Conservation (phyloP, 257 asterid species). For the Solanum rostratum region DNA sequence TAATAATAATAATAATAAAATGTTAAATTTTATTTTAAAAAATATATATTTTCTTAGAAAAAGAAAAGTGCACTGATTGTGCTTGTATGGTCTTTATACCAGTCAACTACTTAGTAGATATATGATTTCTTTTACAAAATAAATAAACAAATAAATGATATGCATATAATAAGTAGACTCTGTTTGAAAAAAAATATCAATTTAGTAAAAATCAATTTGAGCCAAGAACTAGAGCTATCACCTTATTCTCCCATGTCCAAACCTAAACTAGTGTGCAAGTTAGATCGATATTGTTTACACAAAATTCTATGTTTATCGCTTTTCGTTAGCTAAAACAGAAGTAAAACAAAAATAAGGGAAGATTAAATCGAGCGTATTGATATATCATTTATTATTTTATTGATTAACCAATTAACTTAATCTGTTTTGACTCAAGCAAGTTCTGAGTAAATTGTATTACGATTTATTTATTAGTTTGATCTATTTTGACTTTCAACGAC, state of each 20-base stretch:
- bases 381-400: too few species aligned
- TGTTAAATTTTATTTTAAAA: background rate
- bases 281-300: too few species aligned
- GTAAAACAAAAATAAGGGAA: too few species aligned
- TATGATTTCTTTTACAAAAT: background rate
- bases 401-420: too few species aligned
- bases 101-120: background rate
- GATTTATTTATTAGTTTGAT: too few species aligned
- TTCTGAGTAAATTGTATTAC: too few species aligned
- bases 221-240: background rate
- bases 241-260: background rate
- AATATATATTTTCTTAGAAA: background rate
- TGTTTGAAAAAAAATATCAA: background rate
- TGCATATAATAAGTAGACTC: background rate
- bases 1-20: background rate
- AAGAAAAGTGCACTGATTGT: background rate
- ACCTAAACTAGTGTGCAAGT: background rate
- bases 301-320: too few species aligned
- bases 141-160: too few species aligned
- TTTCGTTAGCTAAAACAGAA: too few species aligned
- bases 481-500: background rate
- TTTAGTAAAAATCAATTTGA: too few species aligned
- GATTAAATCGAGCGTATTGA: too few species aligned
- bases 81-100: background rate
- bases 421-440: too few species aligned